A percentile compares a stretch with the other conserved stretches of the same genome.
Conservation (phyloP, 1,284 basidiomycete species). For the Afroboletus lepidellus region DNA sequence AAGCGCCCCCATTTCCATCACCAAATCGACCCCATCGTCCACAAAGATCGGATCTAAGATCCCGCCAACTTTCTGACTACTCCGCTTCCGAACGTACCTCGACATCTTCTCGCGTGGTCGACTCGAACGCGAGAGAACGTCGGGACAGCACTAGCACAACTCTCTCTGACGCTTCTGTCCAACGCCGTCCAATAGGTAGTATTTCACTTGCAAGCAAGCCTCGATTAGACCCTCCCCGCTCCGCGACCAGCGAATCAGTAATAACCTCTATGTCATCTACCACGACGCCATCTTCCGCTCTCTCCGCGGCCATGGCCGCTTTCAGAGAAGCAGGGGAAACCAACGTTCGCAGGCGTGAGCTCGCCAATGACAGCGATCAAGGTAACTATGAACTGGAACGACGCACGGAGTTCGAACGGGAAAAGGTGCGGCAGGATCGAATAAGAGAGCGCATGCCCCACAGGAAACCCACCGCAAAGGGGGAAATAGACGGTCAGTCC, state of each 20-base stretch:
- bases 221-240: conserved; percentile 34
- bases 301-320: conserved; percentile 59
- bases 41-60: conserved; percentile 55
- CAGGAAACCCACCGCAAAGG: conserved; percentile 49
- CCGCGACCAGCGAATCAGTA: conserved; percentile 34
- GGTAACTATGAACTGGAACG: conserved; percentile 52
- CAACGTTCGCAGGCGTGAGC: conserved; percentile 49
- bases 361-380: conserved; percentile 51
- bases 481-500: conserved; percentile 73
- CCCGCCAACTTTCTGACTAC: conserved; percentile 43
- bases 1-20: conserved; percentile 37
- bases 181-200: conserved; percentile 29
- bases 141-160: conserved; percentile 39
- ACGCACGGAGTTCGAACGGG: conserved; percentile 56
- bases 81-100: conserved; percentile 43
- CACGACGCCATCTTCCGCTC: conserved; percentile 42
- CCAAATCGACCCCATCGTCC: conserved; percentile 52
- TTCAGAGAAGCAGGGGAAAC: conserved; percentile 60
- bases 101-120: conserved; percentile 30
- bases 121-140: conserved; percentile 35
- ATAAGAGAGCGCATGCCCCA: conserved; percentile 67
- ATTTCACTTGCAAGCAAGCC: conserved; percentile 33
- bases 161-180: conserved; percentile 40
- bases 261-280: conserved; percentile 35
- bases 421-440: conserved; percentile 58